Base-by-base conservation (phyloP, 805 yeast genomes). In the Zygosaccharomyces gambellarensis region DNA sequence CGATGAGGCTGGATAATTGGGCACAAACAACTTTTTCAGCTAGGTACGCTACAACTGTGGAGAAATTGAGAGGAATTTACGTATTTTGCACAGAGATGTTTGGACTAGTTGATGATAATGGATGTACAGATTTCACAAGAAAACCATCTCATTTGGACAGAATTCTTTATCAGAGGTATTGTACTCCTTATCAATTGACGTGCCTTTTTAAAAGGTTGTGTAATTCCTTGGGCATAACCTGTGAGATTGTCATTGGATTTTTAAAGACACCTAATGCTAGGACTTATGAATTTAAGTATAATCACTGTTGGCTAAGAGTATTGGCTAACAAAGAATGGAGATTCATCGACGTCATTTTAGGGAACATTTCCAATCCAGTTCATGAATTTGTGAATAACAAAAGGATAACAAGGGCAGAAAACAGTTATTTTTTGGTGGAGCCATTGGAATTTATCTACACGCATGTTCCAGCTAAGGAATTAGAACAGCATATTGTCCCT, bases 281-380 rank as follows among this genome's bases (percentile, higher is more conserved):
- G 41, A 74, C 61, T 48, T 43, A 52, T 30, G 65, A 63, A 30
- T 77, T 74, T 54, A 69, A 71, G n/a, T 64, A 82, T 32, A 88
- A 90, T 60, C 99, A 94, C 67, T 81, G 87, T 48, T 94, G 99
- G 99, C 76, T 89, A 48, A 81, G 95, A 1, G 82, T 90, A 1
- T 65, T 85, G 31, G 68, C 90, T 12, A 84, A 87, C 51, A 82
- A 83, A 36, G 85, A 86, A 62, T 90, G 90, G 80, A 73, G 92
- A 51, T 75, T 94, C 52, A 67, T 92, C 52, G 99, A 92, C 64
- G 83, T 80, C 5, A 72, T 82, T 4, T 59, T 84, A 28, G 90
- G 88, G 1, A 83, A 82, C 58, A 65, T 74, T 4, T 66, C 84
- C 0, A 77, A 81, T 54, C 80, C 83, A 1, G 61, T 75, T 2